Evolutionary conservation across 2,329 filamentous ascomycete species (phyloP), one percentile per base, ranked within the genome.

Genomic region (Plectosphaerella sp.): DNA sequence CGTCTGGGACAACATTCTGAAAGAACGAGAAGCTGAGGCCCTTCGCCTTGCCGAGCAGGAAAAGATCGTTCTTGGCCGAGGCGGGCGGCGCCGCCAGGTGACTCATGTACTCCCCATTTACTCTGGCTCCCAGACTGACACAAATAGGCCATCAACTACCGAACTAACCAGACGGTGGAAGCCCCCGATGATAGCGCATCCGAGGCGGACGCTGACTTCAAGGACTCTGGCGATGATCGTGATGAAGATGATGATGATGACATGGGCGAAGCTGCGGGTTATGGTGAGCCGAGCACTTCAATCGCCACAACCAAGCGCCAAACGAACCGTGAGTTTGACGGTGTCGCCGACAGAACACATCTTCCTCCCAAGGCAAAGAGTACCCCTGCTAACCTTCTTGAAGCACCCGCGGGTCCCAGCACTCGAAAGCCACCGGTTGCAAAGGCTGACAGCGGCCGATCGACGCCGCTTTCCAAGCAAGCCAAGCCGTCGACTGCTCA

Each of bases 1-100:
- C 36, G 83, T 95, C 0, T 99, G 95, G 95, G 91, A 96, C 50
- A 87, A 86, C 60, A 97, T 99, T 54, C 75, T 99, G n/a, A 51
- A 52, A 20, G 56, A 58, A 46, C 54, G 56, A n/a, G 56, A 57
- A 33, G 84, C 82, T 42, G 84, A 87, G 51, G 92, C 91, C 3
- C 79, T 82, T n/a, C 83, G 83, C 52, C 85, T 91, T 61, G 84
- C 85, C 8, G 84, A 84, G 35, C 77, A 74, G 15, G 83, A 85
- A 53, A 78, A 84, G 47, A 83, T 95, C 65, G 82, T 82, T n/a
- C 82, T 97, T 47, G 94, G 94, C 11, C 84, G 94, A 54, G 94
- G 94, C 39, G 89, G 90, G 57, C 82, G 94, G 59, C 84, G 85
- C 57, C 82, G 88, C 55, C 73, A 75, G 58, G 78, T 81, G 68